Conservation (phyloP, 1,139 yeast genomes). For the Diutina pseudorugosa region DNA sequence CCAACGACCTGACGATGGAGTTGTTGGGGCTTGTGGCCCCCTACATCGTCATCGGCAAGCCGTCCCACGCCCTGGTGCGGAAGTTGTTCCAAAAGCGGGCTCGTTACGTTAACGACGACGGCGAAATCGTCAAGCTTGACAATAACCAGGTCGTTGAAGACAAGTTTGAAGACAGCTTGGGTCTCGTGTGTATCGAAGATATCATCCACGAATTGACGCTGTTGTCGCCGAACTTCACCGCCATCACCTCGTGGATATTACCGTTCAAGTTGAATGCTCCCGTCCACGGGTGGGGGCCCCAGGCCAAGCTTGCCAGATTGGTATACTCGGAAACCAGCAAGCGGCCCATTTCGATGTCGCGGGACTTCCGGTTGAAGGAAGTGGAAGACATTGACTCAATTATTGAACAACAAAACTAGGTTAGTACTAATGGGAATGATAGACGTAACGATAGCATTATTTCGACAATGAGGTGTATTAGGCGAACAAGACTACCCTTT, state of each 20-base stretch:
- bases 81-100: slow-evolving; percentile 69
- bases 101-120: slow-evolving; percentile 16
- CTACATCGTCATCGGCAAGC: slow-evolving; percentile 60
- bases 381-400: slow-evolving; percentile 52
- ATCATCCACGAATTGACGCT: slow-evolving; percentile 56
- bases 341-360: slow-evolving; percentile 42
- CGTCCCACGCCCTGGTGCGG: slow-evolving; percentile 60
- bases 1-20: slow-evolving; percentile 43
- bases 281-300: slow-evolving; percentile 60
- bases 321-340: slow-evolving; percentile 32
- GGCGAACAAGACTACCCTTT: no score
- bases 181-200: slow-evolving; percentile 71
- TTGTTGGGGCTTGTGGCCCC: slow-evolving; percentile 58
- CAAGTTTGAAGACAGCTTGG: slow-evolving; percentile 48
- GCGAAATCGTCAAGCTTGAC: slow-evolving; percentile 37
- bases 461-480: neutral
- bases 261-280: slow-evolving; percentile 65
- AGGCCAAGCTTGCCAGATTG: slow-evolving; percentile 40
- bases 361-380: slow-evolving; percentile 52
- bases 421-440: neutral
- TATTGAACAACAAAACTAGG: slow-evolving; percentile 48
- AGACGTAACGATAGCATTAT: neutral
- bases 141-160: slow-evolving; percentile 70
- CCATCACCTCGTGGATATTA: slow-evolving; percentile 45
- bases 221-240: slow-evolving; percentile 51